These are phyloP conservation scores for Somion occarium DNA, from an alignment of 1,284 basidiomycete genomes.

Conservation along the genomic window DNA sequence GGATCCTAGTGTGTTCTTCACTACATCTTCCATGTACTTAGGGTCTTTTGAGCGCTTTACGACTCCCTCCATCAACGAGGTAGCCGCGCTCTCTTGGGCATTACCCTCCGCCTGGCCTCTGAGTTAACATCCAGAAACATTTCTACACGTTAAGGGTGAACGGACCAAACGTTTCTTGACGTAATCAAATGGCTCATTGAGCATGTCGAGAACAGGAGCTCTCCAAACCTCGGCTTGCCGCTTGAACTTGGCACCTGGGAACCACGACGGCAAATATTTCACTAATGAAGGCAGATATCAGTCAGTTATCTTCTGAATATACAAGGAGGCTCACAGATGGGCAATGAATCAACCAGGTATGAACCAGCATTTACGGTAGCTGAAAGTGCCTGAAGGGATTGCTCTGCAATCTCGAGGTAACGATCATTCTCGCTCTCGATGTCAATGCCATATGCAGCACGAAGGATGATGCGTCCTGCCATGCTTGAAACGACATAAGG, in stretches of 20 bases:
- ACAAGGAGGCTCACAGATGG: slow-evolving; percentile 14
- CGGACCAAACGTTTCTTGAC: slow-evolving; percentile 8
- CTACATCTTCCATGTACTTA: slow-evolving; percentile 4
- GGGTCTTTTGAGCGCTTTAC: slow-evolving; percentile 1
- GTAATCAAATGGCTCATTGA: slow-evolving; percentile 6
- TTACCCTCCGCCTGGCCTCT: neutral
- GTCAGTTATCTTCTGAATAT: neutral
- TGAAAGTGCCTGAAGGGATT: slow-evolving; percentile 13
- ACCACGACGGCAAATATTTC: slow-evolving; percentile 33
- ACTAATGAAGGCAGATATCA: slow-evolving; percentile 15
- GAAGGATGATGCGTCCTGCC: slow-evolving; percentile 20
- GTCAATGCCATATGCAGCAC: slow-evolving; percentile 22
- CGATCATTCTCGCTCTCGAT: slow-evolving; percentile 17
- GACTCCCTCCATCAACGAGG: neutral
- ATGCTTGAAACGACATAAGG: slow-evolving; percentile 11
- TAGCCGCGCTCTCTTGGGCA: neutral
- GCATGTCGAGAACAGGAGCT: slow-evolving; percentile 7
- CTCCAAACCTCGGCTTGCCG: slow-evolving; percentile 34
- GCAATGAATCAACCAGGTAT: slow-evolving; percentile 22
- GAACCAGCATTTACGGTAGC: slow-evolving; percentile 17
- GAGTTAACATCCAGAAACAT: neutral
- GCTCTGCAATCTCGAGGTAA: slow-evolving; percentile 18
- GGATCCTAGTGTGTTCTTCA: slow-evolving; percentile 1
- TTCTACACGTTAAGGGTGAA: neutral
- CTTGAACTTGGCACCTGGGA: slow-evolving; percentile 37